Base-by-base conservation (phyloP, 495 filamentous ascomycete genomes). In the Xylaria bambusicola region DNA sequence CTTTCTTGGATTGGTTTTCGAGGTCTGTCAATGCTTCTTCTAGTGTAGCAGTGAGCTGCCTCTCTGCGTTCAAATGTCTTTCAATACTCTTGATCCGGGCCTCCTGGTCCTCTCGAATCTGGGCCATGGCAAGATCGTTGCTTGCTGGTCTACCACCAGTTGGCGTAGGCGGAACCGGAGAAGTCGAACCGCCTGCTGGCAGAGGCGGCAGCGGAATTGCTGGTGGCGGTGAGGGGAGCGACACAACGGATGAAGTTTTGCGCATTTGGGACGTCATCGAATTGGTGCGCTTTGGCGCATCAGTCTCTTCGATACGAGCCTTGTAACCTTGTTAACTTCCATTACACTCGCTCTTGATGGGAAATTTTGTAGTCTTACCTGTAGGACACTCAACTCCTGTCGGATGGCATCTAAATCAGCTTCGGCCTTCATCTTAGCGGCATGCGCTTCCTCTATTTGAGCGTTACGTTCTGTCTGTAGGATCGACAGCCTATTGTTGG, bases 21-120 rank as follows among this genome's bases (percentile, higher is more conserved):
- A 98, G 86, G 66, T 98, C 95, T 6, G 90, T 91, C 40, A 98
- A 82, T 23, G 94, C 95, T 75, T 98, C 93, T 70, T 98, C 94
- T 31, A 98, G 81, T 29, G 92, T 97, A 18, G 88, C 84, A 5
- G 93, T 98, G 24, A 98, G 86, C 68, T 98, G 93, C 71, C 96
- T 97, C 79, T 98, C 94, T 24, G 95, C 93, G 60, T 88, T 88
- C 29, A 98, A 84, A 69, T 98, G 92, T 79, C 97, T 97, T 79
- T 98, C 94, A 62, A 98, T 96, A 23, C 92, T 93, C 46, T 88
- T 87, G 68, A 98, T 95, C 47, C 92, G 93, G 38, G 89, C 87
- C 72, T 98, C 95, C 69, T 96, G 92, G 62, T 98, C 94, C 63
- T 98, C 93, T 67, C 90, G 86, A 49, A 90, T 84, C 61, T 92